Base-by-base conservation (phyloP, 495 filamentous ascomycete species). In the Daldinia caldariorum region DNA sequence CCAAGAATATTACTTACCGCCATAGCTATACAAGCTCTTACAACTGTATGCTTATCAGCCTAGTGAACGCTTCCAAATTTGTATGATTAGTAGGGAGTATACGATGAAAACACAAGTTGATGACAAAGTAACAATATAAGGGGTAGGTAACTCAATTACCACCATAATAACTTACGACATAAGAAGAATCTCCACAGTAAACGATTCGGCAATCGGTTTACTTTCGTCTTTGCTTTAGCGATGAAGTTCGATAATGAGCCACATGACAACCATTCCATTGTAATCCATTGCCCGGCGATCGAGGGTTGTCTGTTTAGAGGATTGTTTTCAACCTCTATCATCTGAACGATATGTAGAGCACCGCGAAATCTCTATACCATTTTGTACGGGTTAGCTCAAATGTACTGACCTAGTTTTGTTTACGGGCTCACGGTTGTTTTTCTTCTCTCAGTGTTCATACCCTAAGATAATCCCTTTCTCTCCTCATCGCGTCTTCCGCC, bases 171-270 rank as follows among this genome's bases (percentile, higher is more conserved):
- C 67, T 64, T 65, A 70, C 67, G 32, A 32, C 67, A 70, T 34
- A 64, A 50, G n/a, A 65, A 65, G 10, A 70, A 70, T 14, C 61
- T 64, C 67, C 67, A 70, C 12, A 70, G 61, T 29, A 70, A 9
- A 26, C 67, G 67, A 16, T 70, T 70, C 3, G 67, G 61, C 14
- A 70, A n/a, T 3, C 20, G 20, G 4, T 35, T 3, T 8, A 9
- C 9, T 5, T 47, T 47, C 20, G 9, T 14, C 0, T 8, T 22
- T 14, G 61, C 22, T 0, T 18, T 61, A 4, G 13, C 1, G 8
- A 70, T 49, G 12, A 70, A 70, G 4, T 56, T 22, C 3, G n/a
- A 14, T 8, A 70, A 0, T 2, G 35, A 35, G 6, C 61, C 67
- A 37, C 56, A 22, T 1, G 26, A 2, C 16, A 70, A 3, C 54